Conservation (phyloP, 768 basidiomycete species). For the Lactarius psammicola region DNA sequence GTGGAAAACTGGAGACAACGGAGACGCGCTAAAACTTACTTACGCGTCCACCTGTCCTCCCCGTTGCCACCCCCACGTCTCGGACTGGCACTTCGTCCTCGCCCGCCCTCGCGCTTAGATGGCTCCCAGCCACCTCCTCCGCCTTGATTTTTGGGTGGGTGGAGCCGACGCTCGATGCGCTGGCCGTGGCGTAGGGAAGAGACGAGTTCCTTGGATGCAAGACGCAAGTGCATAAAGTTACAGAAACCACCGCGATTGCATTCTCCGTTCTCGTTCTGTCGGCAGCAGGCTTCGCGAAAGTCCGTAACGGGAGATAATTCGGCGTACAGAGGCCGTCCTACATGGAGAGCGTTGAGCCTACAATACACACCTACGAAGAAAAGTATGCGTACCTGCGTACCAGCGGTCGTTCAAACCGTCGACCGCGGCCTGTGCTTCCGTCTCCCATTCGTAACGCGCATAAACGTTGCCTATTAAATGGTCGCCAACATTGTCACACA, state of each 20-base stretch:
- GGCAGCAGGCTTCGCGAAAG: constrained; percentile 97
- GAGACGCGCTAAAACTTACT: constrained; percentile 29
- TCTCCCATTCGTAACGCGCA: constrained; percentile 98
- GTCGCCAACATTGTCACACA: constrained; percentile 99
- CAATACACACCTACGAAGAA: constrained; percentile 8
- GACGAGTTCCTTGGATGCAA: constrained; percentile 83
- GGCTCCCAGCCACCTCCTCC: constrained; percentile 88
- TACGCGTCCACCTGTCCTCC: constrained; percentile 59
- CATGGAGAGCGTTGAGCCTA: not conserved
- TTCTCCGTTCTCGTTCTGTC: constrained; percentile 98
- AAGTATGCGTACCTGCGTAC: constrained; percentile 82
- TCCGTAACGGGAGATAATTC: constrained; percentile 98
- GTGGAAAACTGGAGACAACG: not conserved
- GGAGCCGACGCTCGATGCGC: constrained; percentile 72
- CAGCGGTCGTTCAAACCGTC: constrained; percentile 93
- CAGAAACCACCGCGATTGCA: constrained; percentile 98
- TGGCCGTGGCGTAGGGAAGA: constrained; percentile 78
- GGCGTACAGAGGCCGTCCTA: constrained; percentile 92
- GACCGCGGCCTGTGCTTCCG: constrained; percentile 91
- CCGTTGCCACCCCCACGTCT: constrained; percentile 61
- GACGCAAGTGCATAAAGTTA: constrained; percentile 96
- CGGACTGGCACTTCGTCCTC: constrained; percentile 75
- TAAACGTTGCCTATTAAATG: constrained; percentile 98
- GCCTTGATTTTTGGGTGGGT: constrained; percentile 60
- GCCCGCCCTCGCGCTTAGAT: constrained; percentile 59